Base-by-base conservation (phyloP, 805 yeast species). In the Scheffersomyces stipitis region DNA sequence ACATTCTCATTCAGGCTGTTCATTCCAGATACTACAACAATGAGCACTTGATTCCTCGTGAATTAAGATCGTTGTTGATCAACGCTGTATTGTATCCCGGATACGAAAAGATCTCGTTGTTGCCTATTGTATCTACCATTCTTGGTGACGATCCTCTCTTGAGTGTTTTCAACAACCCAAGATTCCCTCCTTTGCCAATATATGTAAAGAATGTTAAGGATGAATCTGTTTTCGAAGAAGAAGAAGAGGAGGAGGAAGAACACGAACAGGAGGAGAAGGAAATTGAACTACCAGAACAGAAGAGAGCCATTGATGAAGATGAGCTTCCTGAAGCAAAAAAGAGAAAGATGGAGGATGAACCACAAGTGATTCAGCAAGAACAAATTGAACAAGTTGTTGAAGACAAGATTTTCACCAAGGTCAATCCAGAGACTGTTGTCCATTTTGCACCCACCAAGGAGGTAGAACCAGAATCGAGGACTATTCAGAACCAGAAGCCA, bases 11-110 rank as follows among this genome's bases (percentile, higher is more conserved):
- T 23, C 72, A 68, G 41, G 55, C 71, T 2, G 62, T 63, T 6
- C 49, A 49, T 26, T 52, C 60, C n/a, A 46, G 53, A 34, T 49
- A 54, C 27, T 44, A 48, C 35, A 47, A 57, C 18, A 37, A 41
- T 13, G 53, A 60, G 28, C 48, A 43, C 13, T 26, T 34, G 5
- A 52, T 66, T 22, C 58, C 71, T 1, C 23, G 20, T 27, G 71
- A 69, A 15, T 54, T 80, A 16, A 47, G 41, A 23, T 30, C 45
- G 3, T 45, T 68, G 18, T 62, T 86, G 24, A 70, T 79, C 33
- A 58, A 72, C 3, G 60, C 85, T n/a, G 76, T 86, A 3, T 48
- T 86, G 28, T 78, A 74, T 53, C 96, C 96, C 2, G 86, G 84
- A 4, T 66, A 67, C 27, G 82, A 80, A 34, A 71, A 75, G 28